Percentiles rank a stretch among this genome's conserved stretches.
Conservation (phyloP, 2,329 filamentous ascomycete species). For the Colletotrichum coccodes region DNA sequence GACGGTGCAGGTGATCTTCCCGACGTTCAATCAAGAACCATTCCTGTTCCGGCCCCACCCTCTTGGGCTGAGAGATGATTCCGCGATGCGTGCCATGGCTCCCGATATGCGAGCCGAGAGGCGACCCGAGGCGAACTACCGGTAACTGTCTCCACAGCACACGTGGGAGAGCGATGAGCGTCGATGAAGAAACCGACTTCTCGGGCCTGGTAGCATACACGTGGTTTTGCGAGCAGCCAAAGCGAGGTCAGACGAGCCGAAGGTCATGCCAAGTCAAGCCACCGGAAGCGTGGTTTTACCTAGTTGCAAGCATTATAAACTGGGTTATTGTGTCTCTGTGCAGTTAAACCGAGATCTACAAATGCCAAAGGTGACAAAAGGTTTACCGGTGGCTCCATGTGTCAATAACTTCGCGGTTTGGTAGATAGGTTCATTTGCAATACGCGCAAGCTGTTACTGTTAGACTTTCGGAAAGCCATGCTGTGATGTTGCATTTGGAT, state of each 20-base stretch:
- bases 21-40: constrained; percentile 6
- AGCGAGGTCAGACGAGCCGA: not conserved
- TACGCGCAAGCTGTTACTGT: too few species aligned
- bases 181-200: not conserved
- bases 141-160: not conserved
- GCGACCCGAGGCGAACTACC: constrained; percentile 24
- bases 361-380: too few species aligned
- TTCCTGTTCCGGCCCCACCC: constrained; percentile 2
- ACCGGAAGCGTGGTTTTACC: not conserved
- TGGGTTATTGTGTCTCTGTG: too few species aligned
- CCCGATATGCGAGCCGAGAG: constrained; percentile 30
- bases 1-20: not conserved
- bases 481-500: not conserved
- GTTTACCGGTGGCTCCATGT: too few species aligned
- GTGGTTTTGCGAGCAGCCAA: not conserved
- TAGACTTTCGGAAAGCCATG: not conserved
- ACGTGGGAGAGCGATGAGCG: constrained; percentile 11
- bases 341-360: too few species aligned
- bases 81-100: not conserved
- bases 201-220: not conserved
- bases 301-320: not conserved
- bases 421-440: too few species aligned
- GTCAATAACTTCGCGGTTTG: too few species aligned
- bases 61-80: not conserved
- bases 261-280: not conserved